Evolutionary conservation across 768 basidiomycete genomes (phyloP).

Genomic region (Trametes cingulata): DNA sequence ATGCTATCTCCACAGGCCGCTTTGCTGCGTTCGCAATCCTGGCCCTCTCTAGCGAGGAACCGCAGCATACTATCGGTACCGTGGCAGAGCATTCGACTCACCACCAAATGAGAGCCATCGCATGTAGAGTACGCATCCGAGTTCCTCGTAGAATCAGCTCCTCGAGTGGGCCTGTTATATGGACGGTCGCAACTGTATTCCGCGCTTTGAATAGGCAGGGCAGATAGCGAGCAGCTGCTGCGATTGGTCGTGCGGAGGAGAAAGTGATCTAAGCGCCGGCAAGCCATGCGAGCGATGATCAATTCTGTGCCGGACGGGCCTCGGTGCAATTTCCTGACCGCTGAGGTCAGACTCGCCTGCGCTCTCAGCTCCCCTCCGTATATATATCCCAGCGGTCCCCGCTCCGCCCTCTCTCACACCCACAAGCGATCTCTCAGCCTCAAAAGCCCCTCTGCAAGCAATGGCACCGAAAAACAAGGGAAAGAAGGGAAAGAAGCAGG

Average conservation of each 20-base stretch:
- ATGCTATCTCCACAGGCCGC: too few relatives aligned
- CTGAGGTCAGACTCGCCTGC: slow-evolving; percentile 9
- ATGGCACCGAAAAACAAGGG: slow-evolving; percentile 78
- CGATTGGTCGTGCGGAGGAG: not conserved
- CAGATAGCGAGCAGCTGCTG: not conserved
- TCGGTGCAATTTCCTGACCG: slow-evolving; percentile 13
- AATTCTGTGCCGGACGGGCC: slow-evolving; percentile 6
- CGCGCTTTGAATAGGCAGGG: too few relatives aligned
- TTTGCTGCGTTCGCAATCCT: too few relatives aligned
- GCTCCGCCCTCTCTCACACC: not conserved
- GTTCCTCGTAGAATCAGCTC: too few relatives aligned
- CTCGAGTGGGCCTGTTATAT: too few relatives aligned
- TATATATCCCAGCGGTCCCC: not conserved
- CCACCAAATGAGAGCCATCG: too few relatives aligned
- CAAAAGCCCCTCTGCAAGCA: not conserved
- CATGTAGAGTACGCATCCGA: too few relatives aligned
- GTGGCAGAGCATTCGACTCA: too few relatives aligned
- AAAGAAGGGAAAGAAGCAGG: slow-evolving; percentile 82
- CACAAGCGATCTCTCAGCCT: not conserved
- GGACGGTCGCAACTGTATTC: too few relatives aligned
- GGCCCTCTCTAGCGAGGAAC: too few relatives aligned
- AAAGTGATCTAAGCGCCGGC: not conserved
- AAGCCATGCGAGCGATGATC: slow-evolving; percentile 8
- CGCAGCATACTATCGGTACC: too few relatives aligned
- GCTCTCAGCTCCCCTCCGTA: not conserved